A percentile compares a stretch with the other conserved stretches of the same genome.
These are phyloP conservation scores for Myxozyma monticola DNA, from an alignment of 805 yeast genomes.

Conservation along the genomic window DNA sequence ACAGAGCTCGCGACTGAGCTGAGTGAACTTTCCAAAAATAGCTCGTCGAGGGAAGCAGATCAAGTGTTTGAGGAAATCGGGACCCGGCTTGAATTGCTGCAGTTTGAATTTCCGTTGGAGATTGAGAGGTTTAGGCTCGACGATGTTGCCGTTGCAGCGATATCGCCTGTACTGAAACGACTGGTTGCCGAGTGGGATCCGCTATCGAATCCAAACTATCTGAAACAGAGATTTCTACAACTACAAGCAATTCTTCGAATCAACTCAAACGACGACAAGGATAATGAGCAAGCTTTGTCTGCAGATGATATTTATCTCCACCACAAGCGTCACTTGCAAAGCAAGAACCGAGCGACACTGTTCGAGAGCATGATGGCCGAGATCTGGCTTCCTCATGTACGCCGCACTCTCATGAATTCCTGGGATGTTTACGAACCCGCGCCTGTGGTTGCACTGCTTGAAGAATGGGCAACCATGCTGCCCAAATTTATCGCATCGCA, in stretches of 20 bases:
- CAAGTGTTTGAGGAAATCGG: slow-evolving; percentile 40
- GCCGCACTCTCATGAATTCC: slow-evolving; percentile 33
- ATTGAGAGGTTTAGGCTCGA: slow-evolving; percentile 29
- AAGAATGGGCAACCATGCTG: slow-evolving; percentile 46
- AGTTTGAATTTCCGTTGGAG: slow-evolving; percentile 28
- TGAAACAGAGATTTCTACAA: slow-evolving; percentile 38
- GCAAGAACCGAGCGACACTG: slow-evolving; percentile 27
- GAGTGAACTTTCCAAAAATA: not conserved
- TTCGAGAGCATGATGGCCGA: slow-evolving; percentile 43
- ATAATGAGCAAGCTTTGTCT: not conserved
- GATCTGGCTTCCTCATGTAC: slow-evolving; percentile 43
- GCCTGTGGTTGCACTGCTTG: slow-evolving; percentile 42
- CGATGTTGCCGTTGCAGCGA: slow-evolving; percentile 34
- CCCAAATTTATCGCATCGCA: slow-evolving; percentile 37
- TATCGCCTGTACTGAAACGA: slow-evolving; percentile 24
- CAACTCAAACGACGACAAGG: not conserved
- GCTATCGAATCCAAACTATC: slow-evolving; percentile 36
- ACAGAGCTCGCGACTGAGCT: slow-evolving; percentile 7
- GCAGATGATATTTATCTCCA: slow-evolving; percentile 7
- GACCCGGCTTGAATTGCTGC: slow-evolving; percentile 32
- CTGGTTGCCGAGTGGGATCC: slow-evolving; percentile 45
- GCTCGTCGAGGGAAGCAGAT: not conserved
- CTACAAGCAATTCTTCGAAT: slow-evolving; percentile 36
- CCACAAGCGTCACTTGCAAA: slow-evolving; percentile 12
- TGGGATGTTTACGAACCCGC: slow-evolving; percentile 48